These are phyloP conservation scores for Fraxinus quadrangulata DNA, from an alignment of 257 asterid genomes.

Conservation along the genomic window DNA sequence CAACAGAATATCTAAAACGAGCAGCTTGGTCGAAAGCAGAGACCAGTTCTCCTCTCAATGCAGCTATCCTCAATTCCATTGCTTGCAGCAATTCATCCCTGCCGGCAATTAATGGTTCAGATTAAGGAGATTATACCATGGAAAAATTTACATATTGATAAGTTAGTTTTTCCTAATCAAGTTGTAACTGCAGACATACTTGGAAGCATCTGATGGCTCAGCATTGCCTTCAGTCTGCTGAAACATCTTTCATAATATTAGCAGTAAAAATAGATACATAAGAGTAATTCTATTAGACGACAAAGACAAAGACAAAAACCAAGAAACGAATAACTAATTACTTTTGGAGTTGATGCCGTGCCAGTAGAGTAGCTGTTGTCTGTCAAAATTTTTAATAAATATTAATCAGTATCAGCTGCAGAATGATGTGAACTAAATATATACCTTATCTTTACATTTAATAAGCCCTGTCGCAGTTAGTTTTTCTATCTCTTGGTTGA, in stretches of 20 bases:
- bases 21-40: conserved; percentile 66
- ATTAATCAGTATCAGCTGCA: conserved; percentile 19
- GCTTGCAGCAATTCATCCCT: conserved; percentile 92
- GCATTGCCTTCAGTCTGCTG: conserved; percentile 53
- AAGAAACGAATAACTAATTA: conserved; percentile 26
- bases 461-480: not conserved
- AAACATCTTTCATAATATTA: conserved; percentile 35
- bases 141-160: not conserved
- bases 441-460: conserved; percentile 2
- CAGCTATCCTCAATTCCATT: conserved; percentile 73
- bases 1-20: conserved; percentile 52
- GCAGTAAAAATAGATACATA: conserved; percentile 8
- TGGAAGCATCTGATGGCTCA: conserved; percentile 61
- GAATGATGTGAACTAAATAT: not conserved
- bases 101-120: conserved; percentile 31
- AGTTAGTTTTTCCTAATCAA: conserved; percentile 8
- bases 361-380: conserved; percentile 34
- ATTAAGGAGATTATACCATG: conserved; percentile 21
- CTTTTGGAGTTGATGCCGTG: conserved; percentile 34
- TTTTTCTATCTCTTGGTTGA: conserved; percentile 21
- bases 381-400: conserved; percentile 29
- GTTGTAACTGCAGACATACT: conserved; percentile 50
- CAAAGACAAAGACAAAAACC: conserved; percentile 3
- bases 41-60: conserved; percentile 62
- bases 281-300: not conserved